phyloP scores from a whole-genome alignment of 108 stramenopile species.

The Pseudonitzschia pungens region DNA sequence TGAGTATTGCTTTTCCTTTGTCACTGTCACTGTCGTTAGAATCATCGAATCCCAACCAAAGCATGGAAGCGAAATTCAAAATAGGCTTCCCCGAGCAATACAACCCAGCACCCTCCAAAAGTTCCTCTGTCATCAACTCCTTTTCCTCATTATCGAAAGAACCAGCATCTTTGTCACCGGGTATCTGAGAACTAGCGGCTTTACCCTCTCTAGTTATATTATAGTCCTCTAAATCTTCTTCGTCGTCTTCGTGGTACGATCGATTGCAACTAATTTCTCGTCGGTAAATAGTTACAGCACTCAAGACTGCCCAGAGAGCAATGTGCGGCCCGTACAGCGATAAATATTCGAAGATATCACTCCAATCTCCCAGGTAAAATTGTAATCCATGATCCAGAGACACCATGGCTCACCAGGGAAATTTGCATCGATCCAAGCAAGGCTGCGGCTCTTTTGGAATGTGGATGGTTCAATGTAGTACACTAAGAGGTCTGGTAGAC shows the following conservation, averaged over 20 bases:
- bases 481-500: too few species aligned
- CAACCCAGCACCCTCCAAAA: slow-evolving; percentile 64
- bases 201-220: slow-evolving; percentile 10
- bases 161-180: background rate
- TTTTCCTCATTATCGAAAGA: slow-evolving; percentile 10
- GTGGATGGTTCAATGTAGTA: too few species aligned
- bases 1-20: slow-evolving; percentile 3
- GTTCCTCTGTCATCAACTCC: slow-evolving; percentile 55
- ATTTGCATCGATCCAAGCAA: too few species aligned
- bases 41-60: slow-evolving; percentile 21
- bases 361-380: slow-evolving; percentile 24
- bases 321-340: slow-evolving; percentile 30
- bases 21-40: background rate
- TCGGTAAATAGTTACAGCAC: slow-evolving; percentile 69
- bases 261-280: slow-evolving; percentile 87
- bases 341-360: slow-evolving; percentile 19
- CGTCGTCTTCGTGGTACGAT: slow-evolving; percentile 54
- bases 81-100: slow-evolving; percentile 33
- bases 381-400: background rate
- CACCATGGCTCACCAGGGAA: background rate
- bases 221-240: slow-evolving; percentile 21
- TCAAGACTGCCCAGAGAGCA: slow-evolving; percentile 28
- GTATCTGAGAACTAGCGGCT: background rate
- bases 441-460: too few species aligned
- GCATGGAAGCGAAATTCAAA: slow-evolving; percentile 19